Evolutionary conservation across 2,329 filamentous ascomycete genomes (phyloP).

Genomic region (Chlorencoelia australis): DNA sequence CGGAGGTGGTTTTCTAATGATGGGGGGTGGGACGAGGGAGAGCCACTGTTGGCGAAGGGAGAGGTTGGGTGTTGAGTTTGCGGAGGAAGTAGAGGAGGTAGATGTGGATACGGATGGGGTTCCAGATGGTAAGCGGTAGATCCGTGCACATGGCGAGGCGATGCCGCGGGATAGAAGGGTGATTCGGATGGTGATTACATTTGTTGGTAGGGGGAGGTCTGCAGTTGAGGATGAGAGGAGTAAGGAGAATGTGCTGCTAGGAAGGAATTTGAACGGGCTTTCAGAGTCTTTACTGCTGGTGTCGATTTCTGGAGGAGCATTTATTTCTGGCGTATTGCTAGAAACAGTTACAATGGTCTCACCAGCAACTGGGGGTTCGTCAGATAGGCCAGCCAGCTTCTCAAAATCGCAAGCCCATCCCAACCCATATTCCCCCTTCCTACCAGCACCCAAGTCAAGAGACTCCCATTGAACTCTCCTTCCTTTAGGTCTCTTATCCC

Average conservation of each 20-base stretch:
- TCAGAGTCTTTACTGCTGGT: background rate
- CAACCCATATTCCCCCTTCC: constrained; percentile 72
- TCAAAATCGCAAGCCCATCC: constrained; percentile 84
- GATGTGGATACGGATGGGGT: constrained; percentile 29
- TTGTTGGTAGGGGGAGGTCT: constrained; percentile 27
- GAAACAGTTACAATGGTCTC: too few relatives aligned
- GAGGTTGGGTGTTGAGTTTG: constrained; percentile 26
- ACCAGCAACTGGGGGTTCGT: background rate
- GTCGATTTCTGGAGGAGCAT: too few relatives aligned
- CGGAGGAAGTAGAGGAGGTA: constrained; percentile 4
- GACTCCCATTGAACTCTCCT: constrained; percentile 69
- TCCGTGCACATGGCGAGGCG: constrained; percentile 60
- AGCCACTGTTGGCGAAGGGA: constrained; percentile 65
- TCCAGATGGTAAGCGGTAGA: constrained; percentile 65
- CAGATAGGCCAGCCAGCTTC: constrained; percentile 17
- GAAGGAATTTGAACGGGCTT: constrained; percentile 13
- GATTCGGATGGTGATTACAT: constrained; percentile 53
- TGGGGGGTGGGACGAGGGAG: constrained; percentile 34
- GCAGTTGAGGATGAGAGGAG: constrained; percentile 16
- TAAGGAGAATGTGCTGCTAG: constrained; percentile 13
- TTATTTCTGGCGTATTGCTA: too few relatives aligned
- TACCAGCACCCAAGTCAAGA: constrained; percentile 61
- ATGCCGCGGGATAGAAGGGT: constrained; percentile 60
- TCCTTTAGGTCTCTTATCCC: constrained; percentile 71
- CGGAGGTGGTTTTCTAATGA: constrained; percentile 17